Base-by-base conservation (phyloP, 768 basidiomycete species). In the Boletus insuetus region DNA sequence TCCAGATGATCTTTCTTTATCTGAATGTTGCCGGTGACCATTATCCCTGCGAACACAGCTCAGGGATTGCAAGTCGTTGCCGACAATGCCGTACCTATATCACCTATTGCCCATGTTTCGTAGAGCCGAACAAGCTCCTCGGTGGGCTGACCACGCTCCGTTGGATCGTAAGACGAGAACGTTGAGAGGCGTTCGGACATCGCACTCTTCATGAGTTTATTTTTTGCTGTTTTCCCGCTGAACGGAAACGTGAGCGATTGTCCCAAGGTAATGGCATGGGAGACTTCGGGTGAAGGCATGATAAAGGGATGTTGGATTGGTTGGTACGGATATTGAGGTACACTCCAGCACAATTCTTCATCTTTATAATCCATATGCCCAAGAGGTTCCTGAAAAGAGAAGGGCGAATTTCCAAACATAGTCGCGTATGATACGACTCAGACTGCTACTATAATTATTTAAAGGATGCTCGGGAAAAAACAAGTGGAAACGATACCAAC, bases 171-270 rank as follows among this genome's bases (percentile, higher is more conserved):
- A 16, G 66, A 41, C 1, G 71, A 73, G 44, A 73, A 71, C 1
- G 72, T 72, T 4, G 70, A 70, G 40, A 71, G 64, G 13, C 72
- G 68, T 44, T 71, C 70, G 6, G 70, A 73, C 70, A 71, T 73
- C 1, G 70, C 70, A 49, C 70, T 70, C 56, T 71, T 71, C 66
- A 71, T 59, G 47, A 71, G 29, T 49, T 54, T 72, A 52, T 73
- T 73, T 58, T 58, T 72, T 1, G 69, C 60, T 1, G 34, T 60
- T 54, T 64, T 69, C 13, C 64, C 61, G 45, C 69, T 73, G 51
- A 71, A 71, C 3, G 69, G 60, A 44, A 71, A 69, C 2, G 55
- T 63, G 13, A 71, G 43, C 2, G 64, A 54, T 40, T 73, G 67
- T 3, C 53, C 59, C 51, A 71, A 58, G 11, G 56, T 62, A 17